Evolutionary conservation across 2,329 filamentous ascomycete species (phyloP), one percentile per base, ranked within the genome.

Genomic region (Fusarium sp.): DNA sequence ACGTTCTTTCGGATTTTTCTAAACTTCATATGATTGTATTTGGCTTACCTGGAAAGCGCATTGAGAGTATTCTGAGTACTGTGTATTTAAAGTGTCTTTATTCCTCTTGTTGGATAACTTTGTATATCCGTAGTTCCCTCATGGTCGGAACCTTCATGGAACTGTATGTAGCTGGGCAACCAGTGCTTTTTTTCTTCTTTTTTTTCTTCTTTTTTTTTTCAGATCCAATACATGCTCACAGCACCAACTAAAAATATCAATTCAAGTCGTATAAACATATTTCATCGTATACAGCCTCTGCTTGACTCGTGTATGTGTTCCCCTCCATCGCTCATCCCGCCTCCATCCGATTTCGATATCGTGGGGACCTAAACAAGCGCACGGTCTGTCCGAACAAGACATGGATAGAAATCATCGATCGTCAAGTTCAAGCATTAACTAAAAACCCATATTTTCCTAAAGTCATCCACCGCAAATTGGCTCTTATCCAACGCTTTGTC

Each of bases 341-440:
- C 45, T 36, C 32, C 40, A 26, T 51, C 32, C 26, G 24, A 44
- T 44, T 39, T 19, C 36, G 19, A 21, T 39, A 19, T 39, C n/a
- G 20, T 12, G 19, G 15, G n/a, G n/a, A 39, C n/a, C 19, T 8
- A 26, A 20, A 9, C 28, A 53, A 53, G 30, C 23, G 50, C 50
- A 53, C 50, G 50, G 50, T 26, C 50, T 36, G 50, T 53, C 50
- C 50, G 50, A 38, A 30, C 40, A 21, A 53, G 45, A 53, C 39
- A 40, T 30, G 39, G 24, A 53, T 40, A 53, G 24, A 26, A 26
- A 46, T 14, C 40, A 53, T 53, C 28, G 26, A 36, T 53, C 21
- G 32, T 10, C 28, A 20, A 36, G 8, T 9, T 36, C 32, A 36
- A n/a, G 32, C 32, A 36, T 36, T 36, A 30, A 26, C 24, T 26